These are phyloP conservation scores for Oryza rufipogon DNA, from an alignment of 176 grass and related monocot genomes.

Conservation along the genomic window DNA sequence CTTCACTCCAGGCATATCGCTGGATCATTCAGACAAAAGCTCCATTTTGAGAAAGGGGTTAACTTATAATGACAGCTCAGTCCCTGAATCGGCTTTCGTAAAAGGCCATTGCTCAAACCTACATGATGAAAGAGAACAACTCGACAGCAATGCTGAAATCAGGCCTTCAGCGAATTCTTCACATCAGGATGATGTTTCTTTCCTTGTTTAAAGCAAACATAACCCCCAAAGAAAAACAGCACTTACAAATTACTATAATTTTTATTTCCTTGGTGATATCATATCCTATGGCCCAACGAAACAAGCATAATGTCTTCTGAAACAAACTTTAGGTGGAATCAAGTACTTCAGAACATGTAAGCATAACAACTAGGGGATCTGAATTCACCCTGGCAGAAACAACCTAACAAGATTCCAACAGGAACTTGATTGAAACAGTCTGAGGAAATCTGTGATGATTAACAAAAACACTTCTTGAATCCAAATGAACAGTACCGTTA, in stretches of 20 bases:
- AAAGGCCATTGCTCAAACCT: neutral
- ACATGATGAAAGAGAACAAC: neutral
- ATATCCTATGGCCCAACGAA: neutral
- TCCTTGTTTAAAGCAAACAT: neutral
- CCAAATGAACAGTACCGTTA: neutral
- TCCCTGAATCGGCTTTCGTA: neutral
- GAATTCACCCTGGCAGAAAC: neutral
- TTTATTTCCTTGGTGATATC: neutral
- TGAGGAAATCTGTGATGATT: neutral
- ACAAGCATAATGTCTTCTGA: neutral
- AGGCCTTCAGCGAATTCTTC: neutral
- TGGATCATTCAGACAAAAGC: conserved; percentile 3
- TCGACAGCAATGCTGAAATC: neutral
- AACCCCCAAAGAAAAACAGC: neutral
- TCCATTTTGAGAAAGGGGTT: neutral
- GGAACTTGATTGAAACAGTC: neutral
- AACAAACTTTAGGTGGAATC: neutral
- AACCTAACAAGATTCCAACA: neutral
- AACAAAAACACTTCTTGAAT: neutral
- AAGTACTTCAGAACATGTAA: conserved; percentile 4
- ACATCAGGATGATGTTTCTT: neutral
- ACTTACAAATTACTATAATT: neutral
- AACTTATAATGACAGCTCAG: neutral
- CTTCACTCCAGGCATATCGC: neutral
- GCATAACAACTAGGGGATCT: neutral